These are phyloP conservation scores for Pythium rhizo-oryzae DNA, from an alignment of 352 stramenopile genomes.

Conservation along the genomic window DNA sequence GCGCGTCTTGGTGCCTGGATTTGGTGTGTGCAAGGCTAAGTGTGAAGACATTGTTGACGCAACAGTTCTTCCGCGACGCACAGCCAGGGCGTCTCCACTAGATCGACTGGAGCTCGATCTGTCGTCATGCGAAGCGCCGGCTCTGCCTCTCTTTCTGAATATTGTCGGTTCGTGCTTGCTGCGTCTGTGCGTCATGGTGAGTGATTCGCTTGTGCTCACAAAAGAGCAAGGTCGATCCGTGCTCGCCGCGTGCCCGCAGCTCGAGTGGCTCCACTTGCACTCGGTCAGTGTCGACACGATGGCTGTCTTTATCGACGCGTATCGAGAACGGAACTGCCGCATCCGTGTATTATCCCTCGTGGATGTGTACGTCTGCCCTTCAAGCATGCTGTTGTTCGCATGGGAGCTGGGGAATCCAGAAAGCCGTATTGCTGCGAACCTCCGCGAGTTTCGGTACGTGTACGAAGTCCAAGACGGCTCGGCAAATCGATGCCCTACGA, in stretches of 20 bases:
- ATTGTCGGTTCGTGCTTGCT: background rate
- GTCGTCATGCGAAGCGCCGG: background rate
- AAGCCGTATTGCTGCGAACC: background rate
- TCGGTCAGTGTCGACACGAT: background rate
- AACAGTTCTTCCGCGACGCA: background rate
- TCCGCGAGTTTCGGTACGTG: constrained; percentile 1
- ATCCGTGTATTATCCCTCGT: constrained; percentile 1
- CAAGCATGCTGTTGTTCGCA: constrained; percentile 1
- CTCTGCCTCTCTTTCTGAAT: background rate
- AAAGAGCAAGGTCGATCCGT: background rate
- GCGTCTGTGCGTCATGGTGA: background rate
- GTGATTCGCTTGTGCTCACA: background rate
- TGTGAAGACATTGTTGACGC: constrained; percentile 11
- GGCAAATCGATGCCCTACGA: background rate
- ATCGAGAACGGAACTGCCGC: background rate
- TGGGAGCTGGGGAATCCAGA: background rate
- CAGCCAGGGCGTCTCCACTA: background rate
- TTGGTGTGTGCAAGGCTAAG: background rate
- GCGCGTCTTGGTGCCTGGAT: background rate
- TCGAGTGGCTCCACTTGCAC: background rate
- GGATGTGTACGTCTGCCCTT: background rate
- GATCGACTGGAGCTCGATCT: constrained; percentile 1
- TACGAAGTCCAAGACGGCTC: background rate
- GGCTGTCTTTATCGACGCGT: background rate
- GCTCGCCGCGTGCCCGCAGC: background rate